Percentiles rank a stretch among this genome's conserved stretches.
Evolutionary conservation across 2,329 filamentous ascomycete species (phyloP).

Genomic region (Gliomastix tumulicola): DNA sequence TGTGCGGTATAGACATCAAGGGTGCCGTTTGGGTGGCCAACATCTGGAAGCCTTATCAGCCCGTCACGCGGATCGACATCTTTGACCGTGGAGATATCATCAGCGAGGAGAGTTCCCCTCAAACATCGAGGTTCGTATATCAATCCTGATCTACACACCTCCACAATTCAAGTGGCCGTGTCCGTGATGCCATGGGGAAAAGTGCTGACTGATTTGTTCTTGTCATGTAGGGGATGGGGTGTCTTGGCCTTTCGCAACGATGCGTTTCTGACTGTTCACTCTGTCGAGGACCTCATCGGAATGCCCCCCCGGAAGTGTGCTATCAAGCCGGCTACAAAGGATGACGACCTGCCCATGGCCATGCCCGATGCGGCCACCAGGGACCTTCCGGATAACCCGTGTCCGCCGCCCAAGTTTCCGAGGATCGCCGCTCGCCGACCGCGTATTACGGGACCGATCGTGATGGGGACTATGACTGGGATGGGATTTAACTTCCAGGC

Average conservation of each 20-base stretch:
- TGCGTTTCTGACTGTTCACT: conserved; percentile 30
- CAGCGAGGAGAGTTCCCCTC: conserved; percentile 20
- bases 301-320: conserved; percentile 6
- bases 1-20: conserved; percentile 43
- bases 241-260: conserved; percentile 36
- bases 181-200: no score
- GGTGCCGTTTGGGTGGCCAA: conserved; percentile 42
- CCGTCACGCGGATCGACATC: conserved; percentile 15
- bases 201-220: no score
- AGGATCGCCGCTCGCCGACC: no score
- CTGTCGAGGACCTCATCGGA: conserved; percentile 25
- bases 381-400: conserved; percentile 21
- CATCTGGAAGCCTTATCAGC: conserved; percentile 36
- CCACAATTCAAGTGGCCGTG: no score
- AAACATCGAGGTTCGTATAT: conserved; percentile 17
- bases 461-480: no score
- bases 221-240: conserved; percentile 46
- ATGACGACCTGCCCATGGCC: not conserved
- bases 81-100: conserved; percentile 2
- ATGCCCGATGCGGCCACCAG: conserved; percentile 16
- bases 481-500: no score
- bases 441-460: no score
- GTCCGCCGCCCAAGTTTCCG: conserved; percentile 8
- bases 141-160: no score
- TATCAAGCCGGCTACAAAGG: not conserved